Evolutionary conservation across 805 yeast genomes (phyloP).

Genomic region (Kluyveromyces starmeri): DNA sequence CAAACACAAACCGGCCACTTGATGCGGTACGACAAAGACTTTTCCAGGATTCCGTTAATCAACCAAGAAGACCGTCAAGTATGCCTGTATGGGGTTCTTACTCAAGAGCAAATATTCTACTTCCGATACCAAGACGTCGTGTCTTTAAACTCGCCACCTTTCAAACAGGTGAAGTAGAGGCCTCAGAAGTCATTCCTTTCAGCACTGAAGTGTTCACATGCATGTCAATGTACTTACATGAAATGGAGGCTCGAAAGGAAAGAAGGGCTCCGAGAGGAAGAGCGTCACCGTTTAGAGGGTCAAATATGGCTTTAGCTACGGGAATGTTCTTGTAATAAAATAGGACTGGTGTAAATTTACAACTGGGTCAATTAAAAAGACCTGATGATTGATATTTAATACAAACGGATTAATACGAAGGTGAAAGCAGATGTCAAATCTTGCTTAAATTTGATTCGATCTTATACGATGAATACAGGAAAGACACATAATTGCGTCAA

Average conservation of each 20-base stretch:
- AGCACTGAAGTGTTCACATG: slow-evolving; percentile 24
- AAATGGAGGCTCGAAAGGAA: slow-evolving; percentile 27
- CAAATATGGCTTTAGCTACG: too few species aligned
- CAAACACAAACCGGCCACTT: slow-evolving; percentile 16
- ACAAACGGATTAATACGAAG: too few species aligned
- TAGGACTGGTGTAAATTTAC: too few species aligned
- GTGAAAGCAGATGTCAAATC: too few species aligned
- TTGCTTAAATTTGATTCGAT: too few species aligned
- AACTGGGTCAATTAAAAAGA: too few species aligned
- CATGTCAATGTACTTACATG: slow-evolving; percentile 28
- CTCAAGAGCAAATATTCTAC: slow-evolving; percentile 18
- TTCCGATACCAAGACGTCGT: slow-evolving; percentile 22
- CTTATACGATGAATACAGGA: too few species aligned
- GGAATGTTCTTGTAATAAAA: too few species aligned
- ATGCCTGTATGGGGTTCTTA: slow-evolving; percentile 27
- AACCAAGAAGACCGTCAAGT: slow-evolving; percentile 9
- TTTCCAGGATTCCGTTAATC: slow-evolving; percentile 9
- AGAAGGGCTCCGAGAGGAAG: slow-evolving; percentile 12
- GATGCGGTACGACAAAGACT: too few species aligned
- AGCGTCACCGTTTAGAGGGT: too few species aligned
- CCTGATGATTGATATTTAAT: too few species aligned
- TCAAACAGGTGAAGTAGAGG: slow-evolving; percentile 15
- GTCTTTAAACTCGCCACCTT: slow-evolving; percentile 19
- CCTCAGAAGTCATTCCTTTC: slow-evolving; percentile 15
- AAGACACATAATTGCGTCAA: too few species aligned